A percentile compares a stretch with the other conserved stretches of the same genome.
Evolutionary conservation across 1,139 yeast species (phyloP).

Genomic region (Yamadazyma jaroonii): DNA sequence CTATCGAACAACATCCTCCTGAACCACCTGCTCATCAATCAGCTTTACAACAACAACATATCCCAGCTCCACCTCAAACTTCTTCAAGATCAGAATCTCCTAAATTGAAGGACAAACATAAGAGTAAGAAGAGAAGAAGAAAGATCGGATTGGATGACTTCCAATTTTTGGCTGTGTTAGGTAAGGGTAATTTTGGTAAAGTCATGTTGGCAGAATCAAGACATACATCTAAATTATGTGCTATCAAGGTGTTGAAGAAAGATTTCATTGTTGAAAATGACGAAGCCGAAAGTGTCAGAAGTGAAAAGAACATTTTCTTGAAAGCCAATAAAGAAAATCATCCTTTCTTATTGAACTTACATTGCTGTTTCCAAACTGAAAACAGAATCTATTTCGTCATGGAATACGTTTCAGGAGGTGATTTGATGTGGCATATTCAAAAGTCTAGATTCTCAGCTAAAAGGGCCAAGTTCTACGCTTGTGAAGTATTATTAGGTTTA

Average conservation of each 20-base stretch:
- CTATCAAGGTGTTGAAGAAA: slow-evolving; percentile 92
- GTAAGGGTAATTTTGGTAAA: slow-evolving; percentile 97
- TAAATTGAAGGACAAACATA: slow-evolving; percentile 16
- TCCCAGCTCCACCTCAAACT: slow-evolving; percentile 1
- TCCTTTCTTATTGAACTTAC: slow-evolving; percentile 87
- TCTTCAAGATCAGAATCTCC: slow-evolving; percentile 4
- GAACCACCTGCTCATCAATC: slow-evolving; percentile 6
- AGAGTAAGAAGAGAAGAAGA: slow-evolving; percentile 43
- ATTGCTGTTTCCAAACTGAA: slow-evolving; percentile 97
- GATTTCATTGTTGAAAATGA: slow-evolving; percentile 93
- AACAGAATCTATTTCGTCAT: slow-evolving; percentile 95
- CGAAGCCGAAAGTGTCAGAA: slow-evolving; percentile 91
- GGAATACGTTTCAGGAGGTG: slow-evolving; percentile 98
- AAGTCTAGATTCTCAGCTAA: slow-evolving; percentile 84
- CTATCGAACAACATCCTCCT: slow-evolving; percentile 6
- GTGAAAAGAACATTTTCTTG: slow-evolving; percentile 88
- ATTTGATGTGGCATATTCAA: slow-evolving; percentile 98
- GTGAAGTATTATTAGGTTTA: slow-evolving; percentile 87
- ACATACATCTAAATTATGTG: slow-evolving; percentile 75
- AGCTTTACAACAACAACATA: neutral
- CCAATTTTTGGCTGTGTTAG: slow-evolving; percentile 88
- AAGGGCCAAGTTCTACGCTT: slow-evolving; percentile 95
- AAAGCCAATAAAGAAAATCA: slow-evolving; percentile 88
- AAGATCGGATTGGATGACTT: slow-evolving; percentile 94
- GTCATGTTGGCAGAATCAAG: slow-evolving; percentile 95